A percentile compares a stretch with the other conserved stretches of the same genome.
These are phyloP conservation scores for Moricandia moricandioides DNA, from an alignment of 345 rosid species.

Conservation along the genomic window DNA sequence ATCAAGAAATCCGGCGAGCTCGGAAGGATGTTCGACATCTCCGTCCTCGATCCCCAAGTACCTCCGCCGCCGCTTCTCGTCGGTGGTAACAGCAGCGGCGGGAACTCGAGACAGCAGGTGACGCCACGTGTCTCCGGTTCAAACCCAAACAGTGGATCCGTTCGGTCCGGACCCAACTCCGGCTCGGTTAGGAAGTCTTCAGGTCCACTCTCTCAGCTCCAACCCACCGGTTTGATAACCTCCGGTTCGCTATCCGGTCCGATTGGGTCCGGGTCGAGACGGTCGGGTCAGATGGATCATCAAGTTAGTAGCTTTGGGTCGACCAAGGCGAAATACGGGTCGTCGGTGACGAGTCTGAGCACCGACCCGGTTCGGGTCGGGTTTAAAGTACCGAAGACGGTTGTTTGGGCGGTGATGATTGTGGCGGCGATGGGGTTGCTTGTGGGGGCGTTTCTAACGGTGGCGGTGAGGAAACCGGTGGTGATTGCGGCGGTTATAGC, in stretches of 20 bases:
- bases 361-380: conserved; percentile 66
- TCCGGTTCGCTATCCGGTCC: conserved; percentile 65
- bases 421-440: conserved; percentile 61
- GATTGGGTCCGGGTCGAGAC: conserved; percentile 36
- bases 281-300: conserved; percentile 74
- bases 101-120: conserved; percentile 45
- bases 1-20: conserved; percentile 92
- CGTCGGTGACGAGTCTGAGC: conserved; percentile 72
- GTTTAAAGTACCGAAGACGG: conserved; percentile 69
- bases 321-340: conserved; percentile 63
- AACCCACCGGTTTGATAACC: conserved; percentile 91
- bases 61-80: conserved; percentile 38
- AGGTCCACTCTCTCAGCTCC: conserved; percentile 67
- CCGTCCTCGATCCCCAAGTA: conserved; percentile 43
- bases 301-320: conserved; percentile 37
- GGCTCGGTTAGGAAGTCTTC: conserved; percentile 68
- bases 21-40: conserved; percentile 91
- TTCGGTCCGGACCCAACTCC: conserved; percentile 80
- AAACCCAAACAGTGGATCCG: conserved; percentile 80
- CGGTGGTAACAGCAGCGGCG: conserved; percentile 39
- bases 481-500: conserved; percentile 67
- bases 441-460: conserved; percentile 71
- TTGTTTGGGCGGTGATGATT: conserved; percentile 65
- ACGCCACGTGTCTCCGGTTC: conserved; percentile 41
- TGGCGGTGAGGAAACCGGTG: conserved; percentile 71